Evolutionary conservation across 805 yeast species (phyloP), one percentile per base, ranked within the genome.

Genomic region (Candida suzukii): DNA sequence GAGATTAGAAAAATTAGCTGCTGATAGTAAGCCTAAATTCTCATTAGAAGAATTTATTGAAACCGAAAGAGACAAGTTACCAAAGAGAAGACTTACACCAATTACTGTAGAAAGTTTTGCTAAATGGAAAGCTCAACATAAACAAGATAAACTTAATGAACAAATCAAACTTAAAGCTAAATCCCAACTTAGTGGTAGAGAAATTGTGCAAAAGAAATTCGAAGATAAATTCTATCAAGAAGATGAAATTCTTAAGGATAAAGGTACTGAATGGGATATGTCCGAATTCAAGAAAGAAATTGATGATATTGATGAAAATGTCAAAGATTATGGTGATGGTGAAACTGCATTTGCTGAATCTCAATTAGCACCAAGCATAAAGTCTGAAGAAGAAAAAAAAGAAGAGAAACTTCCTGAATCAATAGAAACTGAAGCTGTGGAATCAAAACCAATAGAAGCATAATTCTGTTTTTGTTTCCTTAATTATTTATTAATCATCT

Each of bases 1-100:
- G 73, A 76, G 88, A 57, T 67, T 87, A 56, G 99, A 93, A 64
- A 83, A 80, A 56, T 71, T 83, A 61, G 96, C 95, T 7, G 73
- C 78, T 20, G 96, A 87, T 41, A 70, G 76, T 41, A 87, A 85
- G 55, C 96, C 95, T 41, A 83, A 83, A 70, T 85, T 95, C 55
- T 87, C 98, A 1, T 71, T 93, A 55, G 99, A 93, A 64, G 99
- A 95, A 47, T 93, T 93, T 60, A 76, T 93, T 49, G 99, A 95
- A 60, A 79, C 91, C 43, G 99, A 90, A 66, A 82, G 97, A 67
- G 83, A 78, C 47, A 80, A 79, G 60, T 70, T 93, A 57, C 95
- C 95, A 54, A 73, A 71, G 60, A 73, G 71, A 13, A 74, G 74
- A 37, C 70, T 84, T 56, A 91, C 97, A 1, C 97, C 97, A 26